These are phyloP conservation scores for Silene coronaria DNA, from an alignment of 179 eudicot genomes.

Conservation along the genomic window DNA sequence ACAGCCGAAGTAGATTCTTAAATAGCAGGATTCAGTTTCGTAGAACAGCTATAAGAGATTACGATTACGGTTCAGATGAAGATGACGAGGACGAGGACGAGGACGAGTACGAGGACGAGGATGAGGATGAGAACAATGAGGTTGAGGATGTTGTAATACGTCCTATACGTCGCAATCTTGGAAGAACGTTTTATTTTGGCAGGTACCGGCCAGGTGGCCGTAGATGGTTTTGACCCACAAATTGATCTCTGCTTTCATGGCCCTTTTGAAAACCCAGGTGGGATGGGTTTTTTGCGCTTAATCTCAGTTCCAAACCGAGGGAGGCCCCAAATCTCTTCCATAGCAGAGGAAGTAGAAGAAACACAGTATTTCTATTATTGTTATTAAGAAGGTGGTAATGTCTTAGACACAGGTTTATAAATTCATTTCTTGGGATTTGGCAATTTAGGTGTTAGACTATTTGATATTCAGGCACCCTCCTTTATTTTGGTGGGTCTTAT, in stretches of 20 bases:
- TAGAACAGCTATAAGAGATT: conserved; percentile 23
- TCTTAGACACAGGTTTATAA: conserved; percentile 21
- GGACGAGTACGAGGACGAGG: conserved; percentile 23
- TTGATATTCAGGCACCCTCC: conserved; percentile 12
- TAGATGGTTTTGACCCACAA: conserved; percentile 19
- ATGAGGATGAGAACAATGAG: conserved; percentile 7
- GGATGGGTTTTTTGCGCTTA: conserved; percentile 18
- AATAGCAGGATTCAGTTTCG: conserved; percentile 25
- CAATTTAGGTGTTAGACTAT: conserved; percentile 22
- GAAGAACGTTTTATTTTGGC: conserved; percentile 25
- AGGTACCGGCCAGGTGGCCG: conserved; percentile 20
- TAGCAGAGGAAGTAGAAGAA: conserved; percentile 13
- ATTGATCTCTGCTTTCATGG: conserved; percentile 4
- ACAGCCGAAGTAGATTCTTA: conserved; percentile 18
- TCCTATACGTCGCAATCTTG: conserved; percentile 31
- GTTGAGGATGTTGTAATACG: conserved; percentile 23
- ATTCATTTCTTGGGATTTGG: conserved; percentile 20
- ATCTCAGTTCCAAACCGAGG: background rate
- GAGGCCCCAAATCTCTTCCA: conserved; percentile 9
- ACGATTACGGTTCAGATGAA: conserved; percentile 18
- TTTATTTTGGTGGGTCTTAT: conserved; percentile 19
- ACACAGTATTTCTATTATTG: conserved; percentile 14
- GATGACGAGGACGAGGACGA: conserved; percentile 15
- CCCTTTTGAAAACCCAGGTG: conserved; percentile 7
- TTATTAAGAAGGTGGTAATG: conserved; percentile 14